Evolutionary conservation across 371 early-diverging fungal species (phyloP).

Genomic region (Nematocida sp.): DNA sequence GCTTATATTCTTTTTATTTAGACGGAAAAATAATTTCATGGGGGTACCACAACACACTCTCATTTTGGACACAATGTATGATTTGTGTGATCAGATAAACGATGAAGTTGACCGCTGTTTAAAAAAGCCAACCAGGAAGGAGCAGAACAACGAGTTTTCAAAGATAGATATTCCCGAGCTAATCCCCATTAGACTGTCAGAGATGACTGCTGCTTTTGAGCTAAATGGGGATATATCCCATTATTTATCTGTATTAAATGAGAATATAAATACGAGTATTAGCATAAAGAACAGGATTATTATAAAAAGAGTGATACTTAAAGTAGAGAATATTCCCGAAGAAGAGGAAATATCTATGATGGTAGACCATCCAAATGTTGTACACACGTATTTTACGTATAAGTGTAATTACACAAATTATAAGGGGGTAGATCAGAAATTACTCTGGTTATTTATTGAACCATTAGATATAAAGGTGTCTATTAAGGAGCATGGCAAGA

Average conservation of each 20-base stretch:
- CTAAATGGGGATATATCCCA: conserved; percentile 28
- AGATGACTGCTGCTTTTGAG: conserved; percentile 54
- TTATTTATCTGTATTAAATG: neutral
- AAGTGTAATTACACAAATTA: conserved; percentile 30
- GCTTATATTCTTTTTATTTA: conserved; percentile 57
- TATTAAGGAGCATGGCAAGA: conserved; percentile 52
- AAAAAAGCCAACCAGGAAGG: conserved; percentile 11
- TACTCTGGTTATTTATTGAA: conserved; percentile 70
- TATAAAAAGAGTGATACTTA: conserved; percentile 69
- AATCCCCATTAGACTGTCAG: conserved; percentile 51
- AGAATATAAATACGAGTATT: neutral
- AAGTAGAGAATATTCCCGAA: conserved; percentile 53
- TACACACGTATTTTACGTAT: conserved; percentile 64
- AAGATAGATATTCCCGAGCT: conserved; percentile 31
- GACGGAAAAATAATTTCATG: conserved; percentile 52
- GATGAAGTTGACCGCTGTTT: conserved; percentile 43
- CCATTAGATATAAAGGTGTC: conserved; percentile 63
- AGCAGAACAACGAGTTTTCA: conserved; percentile 26
- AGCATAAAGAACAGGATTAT: conserved; percentile 1
- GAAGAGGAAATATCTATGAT: conserved; percentile 64
- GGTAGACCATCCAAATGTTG: conserved; percentile 57
- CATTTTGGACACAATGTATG: conserved; percentile 6
- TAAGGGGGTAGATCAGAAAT: conserved; percentile 61
- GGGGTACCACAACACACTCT: conserved; percentile 9
- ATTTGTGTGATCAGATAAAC: conserved; percentile 34